Evolutionary conservation across 805 yeast species (phyloP), one percentile per base, ranked within the genome.

Genomic region (Saccharomycopsis sp.): DNA sequence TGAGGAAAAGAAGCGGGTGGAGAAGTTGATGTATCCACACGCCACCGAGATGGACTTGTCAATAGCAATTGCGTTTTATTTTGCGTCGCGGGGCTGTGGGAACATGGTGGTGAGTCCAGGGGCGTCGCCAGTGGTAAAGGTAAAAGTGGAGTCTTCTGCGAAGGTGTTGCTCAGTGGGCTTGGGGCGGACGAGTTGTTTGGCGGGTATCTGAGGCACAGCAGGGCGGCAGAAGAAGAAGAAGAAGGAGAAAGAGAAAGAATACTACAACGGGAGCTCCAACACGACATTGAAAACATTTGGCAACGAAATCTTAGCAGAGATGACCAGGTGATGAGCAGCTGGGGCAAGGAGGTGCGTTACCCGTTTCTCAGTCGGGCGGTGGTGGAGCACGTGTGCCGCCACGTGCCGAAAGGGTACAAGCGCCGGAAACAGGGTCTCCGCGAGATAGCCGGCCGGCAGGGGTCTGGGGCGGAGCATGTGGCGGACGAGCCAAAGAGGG

Each of bases 181-280:
- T 9, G 99, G 99, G 1, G 98, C 98, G 0, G 99, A 92, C 61
- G 99, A 92, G 59, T 61, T 92, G 15, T 88, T 83, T 64, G 99
- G 95, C 0, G 99, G 99, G 0, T 92, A 92, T 57, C 83, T 94
- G 17, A 69, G 96, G 34, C 94, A 92, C 51, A 79, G 74, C 47
- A 59, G 73, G 25, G 53, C 71, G 1, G 71, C 72, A 53, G 61
- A 5, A 10, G 7, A 39, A 30, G 30, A 39, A 21, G 23, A 29
- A 17, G 8, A 41, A 39, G 9, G 18, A 16, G 22, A 27, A 21
- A 39, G 12, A 34, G 4, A 13, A 13, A 10, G 26, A 19, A 16
- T 66, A 20, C 63, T 92, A 12, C 63, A 68, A 0, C 56, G 57
- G 2, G 94, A 86, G 52, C 64, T 92, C 31, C 69, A 69, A 12